Conservation (phyloP, 1,284 basidiomycete genomes). For the Ceratobasidium sp. region DNA sequence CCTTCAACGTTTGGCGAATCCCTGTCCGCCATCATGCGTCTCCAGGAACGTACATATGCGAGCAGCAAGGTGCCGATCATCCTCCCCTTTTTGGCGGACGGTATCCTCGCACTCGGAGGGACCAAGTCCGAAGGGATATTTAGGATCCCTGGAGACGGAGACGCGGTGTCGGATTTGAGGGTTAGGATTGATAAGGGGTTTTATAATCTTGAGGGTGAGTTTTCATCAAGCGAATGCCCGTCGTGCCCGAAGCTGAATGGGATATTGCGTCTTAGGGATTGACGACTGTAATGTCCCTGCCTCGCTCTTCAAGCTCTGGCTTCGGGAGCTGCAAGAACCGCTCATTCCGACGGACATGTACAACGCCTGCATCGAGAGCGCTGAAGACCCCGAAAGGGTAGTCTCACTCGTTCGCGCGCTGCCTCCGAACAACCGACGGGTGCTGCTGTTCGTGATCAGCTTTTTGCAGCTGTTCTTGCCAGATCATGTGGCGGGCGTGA, state of each 20-base stretch:
- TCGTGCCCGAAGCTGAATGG: no score
- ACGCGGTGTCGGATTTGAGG: conserved; percentile 86
- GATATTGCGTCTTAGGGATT: conserved; percentile 61
- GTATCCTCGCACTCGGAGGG: conserved; percentile 88
- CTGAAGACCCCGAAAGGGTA: conserved; percentile 72
- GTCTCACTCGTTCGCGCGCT: conserved; percentile 80
- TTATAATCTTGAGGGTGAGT: conserved; percentile 79
- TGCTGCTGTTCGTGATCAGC: conserved; percentile 87
- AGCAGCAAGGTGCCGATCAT: conserved; percentile 88
- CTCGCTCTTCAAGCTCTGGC: conserved; percentile 90
- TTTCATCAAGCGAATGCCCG: background rate
- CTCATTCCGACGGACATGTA: conserved; percentile 88
- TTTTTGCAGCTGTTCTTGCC: conserved; percentile 90
- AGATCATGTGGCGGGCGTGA: conserved; percentile 75
- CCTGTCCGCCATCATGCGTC: conserved; percentile 82
- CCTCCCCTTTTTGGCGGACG: conserved; percentile 90
- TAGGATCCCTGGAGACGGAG: conserved; percentile 88
- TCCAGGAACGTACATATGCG: conserved; percentile 88
- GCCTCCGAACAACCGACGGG: conserved; percentile 85
- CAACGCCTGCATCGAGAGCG: conserved; percentile 82
- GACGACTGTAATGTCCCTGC: conserved; percentile 91
- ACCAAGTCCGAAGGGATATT: conserved; percentile 90
- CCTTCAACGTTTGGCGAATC: conserved; percentile 93
- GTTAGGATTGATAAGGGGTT: conserved; percentile 90
- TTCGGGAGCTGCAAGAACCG: conserved; percentile 89